Percentiles rank a stretch among this genome's conserved stretches.
These are phyloP conservation scores for Ophiostoma sp. DNA, from an alignment of 2,329 filamentous ascomycete species.

Conservation along the genomic window DNA sequence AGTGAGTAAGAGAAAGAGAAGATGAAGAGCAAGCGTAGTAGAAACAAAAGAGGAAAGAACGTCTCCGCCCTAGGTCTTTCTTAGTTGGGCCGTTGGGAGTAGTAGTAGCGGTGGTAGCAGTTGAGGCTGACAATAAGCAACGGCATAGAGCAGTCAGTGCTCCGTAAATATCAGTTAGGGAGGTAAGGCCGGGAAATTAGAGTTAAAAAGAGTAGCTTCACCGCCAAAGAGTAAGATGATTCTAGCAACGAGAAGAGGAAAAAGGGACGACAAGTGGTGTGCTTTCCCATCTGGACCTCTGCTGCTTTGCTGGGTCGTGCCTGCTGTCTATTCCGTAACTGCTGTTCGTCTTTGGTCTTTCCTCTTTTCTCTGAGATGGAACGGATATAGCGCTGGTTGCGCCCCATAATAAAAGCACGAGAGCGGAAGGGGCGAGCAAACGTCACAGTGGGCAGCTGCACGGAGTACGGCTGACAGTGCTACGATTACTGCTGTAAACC, in stretches of 20 bases:
- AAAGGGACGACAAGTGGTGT: slow-evolving; percentile 12
- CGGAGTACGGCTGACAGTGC: not conserved
- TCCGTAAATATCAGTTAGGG: not conserved
- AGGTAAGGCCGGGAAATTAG: slow-evolving; percentile 12
- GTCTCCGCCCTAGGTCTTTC: slow-evolving; percentile 12
- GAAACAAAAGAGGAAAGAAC: slow-evolving; percentile 12
- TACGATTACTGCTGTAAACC: not conserved
- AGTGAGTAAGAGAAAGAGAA: not conserved
- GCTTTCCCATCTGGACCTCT: not conserved
- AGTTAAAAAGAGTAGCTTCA: slow-evolving; percentile 6
- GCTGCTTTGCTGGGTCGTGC: not conserved
- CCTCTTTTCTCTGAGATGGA: not conserved
- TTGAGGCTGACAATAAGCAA: slow-evolving; percentile 17
- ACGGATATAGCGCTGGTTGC: slow-evolving; percentile 5
- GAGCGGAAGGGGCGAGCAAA: slow-evolving; percentile 14
- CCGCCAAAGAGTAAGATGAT: slow-evolving; percentile 12
- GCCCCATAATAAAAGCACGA: not conserved
- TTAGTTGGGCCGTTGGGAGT: not conserved
- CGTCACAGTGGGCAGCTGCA: slow-evolving; percentile 1
- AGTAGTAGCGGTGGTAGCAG: not conserved
- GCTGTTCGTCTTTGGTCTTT: not conserved
- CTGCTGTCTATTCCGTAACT: not conserved
- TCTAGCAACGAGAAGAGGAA: not conserved
- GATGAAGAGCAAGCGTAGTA: not conserved
- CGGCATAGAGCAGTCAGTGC: not conserved